phyloP scores from a whole-genome alignment of 192 early-diverging fungal genomes.

The Entophlyctis luteolus region DNA sequence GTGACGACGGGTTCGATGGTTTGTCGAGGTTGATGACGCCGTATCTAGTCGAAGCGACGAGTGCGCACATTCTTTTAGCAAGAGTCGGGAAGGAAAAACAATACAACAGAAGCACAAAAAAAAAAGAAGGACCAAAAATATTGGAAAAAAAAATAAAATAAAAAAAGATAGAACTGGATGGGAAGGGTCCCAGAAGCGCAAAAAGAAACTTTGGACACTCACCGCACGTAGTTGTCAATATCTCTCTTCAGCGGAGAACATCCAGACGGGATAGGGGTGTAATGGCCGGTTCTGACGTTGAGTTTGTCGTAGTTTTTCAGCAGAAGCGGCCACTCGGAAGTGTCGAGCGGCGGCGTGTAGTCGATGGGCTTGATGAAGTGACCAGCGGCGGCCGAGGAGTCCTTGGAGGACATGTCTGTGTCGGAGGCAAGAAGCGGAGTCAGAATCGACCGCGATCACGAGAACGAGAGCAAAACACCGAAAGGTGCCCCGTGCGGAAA shows the following conservation, averaged over 20 bases:
- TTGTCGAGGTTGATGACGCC: constrained; percentile 99
- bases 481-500: neutral
- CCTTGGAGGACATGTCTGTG: neutral
- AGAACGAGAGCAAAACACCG: neutral
- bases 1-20: constrained; percentile 98
- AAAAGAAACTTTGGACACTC: no score
- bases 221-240: constrained; percentile 82
- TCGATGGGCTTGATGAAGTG: constrained; percentile 79
- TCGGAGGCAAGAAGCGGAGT: neutral
- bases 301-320: constrained; percentile 75
- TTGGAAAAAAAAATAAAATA: neutral
- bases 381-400: constrained; percentile 27
- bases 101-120: neutral
- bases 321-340: constrained; percentile 92
- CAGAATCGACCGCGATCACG: neutral
- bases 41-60: constrained; percentile 73
- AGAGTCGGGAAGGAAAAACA: no score
- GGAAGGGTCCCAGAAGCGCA: no score
- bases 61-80: no score
- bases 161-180: no score
- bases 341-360: constrained; percentile 75
- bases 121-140: neutral
- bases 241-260: constrained; percentile 92
- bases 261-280: constrained; percentile 94
- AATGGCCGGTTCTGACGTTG: constrained; percentile 94